Evolutionary conservation across 306 rosid species (phyloP).

Genomic region (cucumber (Cucumis sativus)): DNA sequence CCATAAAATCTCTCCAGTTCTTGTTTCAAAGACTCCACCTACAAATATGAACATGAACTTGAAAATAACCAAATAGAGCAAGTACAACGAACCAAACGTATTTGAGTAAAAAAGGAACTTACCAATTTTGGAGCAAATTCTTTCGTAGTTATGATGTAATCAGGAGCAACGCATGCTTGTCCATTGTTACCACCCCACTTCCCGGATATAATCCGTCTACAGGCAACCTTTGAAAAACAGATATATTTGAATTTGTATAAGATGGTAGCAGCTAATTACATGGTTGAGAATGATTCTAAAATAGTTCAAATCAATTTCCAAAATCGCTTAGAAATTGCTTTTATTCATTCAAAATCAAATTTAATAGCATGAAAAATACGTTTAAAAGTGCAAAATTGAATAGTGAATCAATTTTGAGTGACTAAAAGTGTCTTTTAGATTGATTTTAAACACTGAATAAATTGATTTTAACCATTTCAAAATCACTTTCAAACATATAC

Average conservation of each 20-base stretch:
- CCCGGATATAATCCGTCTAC: slow-evolving; percentile 75
- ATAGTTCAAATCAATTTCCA: no score
- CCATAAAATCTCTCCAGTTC: slow-evolving; percentile 77
- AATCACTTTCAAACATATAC: no score
- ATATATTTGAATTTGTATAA: slow-evolving; percentile 9
- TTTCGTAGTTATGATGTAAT: slow-evolving; percentile 64
- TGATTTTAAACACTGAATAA: no score
- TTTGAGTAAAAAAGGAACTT: not conserved
- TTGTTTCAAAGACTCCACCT: slow-evolving; percentile 66
- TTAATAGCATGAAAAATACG: no score
- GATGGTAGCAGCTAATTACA: not conserved
- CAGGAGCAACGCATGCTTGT: slow-evolving; percentile 89
- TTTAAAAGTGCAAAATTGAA: no score
- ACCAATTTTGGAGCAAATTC: slow-evolving; percentile 84
- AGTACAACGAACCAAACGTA: not conserved
- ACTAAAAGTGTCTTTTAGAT: no score
- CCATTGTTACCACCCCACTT: slow-evolving; percentile 95
- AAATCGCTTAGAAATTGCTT: no score
- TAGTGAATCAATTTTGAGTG: no score
- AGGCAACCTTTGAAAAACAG: slow-evolving; percentile 46
- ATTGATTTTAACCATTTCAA: no score
- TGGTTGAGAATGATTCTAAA: no score
- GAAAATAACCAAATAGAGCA: slow-evolving; percentile 8
- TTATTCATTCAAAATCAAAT: no score
- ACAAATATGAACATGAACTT: slow-evolving; percentile 15